phyloP scores from a whole-genome alignment of 2,329 filamentous ascomycete genomes.

The Xylariaceae sp. region DNA sequence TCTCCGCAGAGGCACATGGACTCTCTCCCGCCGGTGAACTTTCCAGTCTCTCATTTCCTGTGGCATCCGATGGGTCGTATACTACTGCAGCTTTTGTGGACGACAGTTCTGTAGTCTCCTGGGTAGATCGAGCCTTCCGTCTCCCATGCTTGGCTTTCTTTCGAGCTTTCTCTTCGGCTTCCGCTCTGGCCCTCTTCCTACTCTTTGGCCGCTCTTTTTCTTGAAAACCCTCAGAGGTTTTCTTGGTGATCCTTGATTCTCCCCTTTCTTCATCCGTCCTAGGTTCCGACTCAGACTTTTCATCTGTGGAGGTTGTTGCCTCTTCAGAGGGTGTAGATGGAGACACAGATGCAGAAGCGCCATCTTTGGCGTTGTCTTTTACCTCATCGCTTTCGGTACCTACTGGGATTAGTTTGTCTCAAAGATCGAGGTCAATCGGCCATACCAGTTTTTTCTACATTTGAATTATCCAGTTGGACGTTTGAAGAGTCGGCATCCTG shows the following conservation, averaged over 20 bases:
- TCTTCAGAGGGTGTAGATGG: slow-evolving; percentile 8
- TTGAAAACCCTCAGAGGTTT: slow-evolving; percentile 10
- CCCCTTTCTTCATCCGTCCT: slow-evolving; percentile 7
- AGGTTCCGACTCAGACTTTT: slow-evolving; percentile 1
- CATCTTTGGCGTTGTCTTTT: slow-evolving; percentile 17
- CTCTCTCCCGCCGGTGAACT: slow-evolving; percentile 5
- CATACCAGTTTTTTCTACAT: slow-evolving; percentile 25
- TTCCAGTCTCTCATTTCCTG: slow-evolving; percentile 8
- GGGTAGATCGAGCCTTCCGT: slow-evolving; percentile 5
- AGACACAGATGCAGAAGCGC: slow-evolving; percentile 5
- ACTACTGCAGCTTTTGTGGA: slow-evolving; percentile 1
- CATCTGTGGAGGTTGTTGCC: slow-evolving; percentile 2
- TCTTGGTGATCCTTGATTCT: slow-evolving; percentile 2
- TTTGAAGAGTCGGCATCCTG: slow-evolving; percentile 25
- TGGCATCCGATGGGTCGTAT: slow-evolving; percentile 9
- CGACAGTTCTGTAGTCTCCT: slow-evolving; percentile 5
- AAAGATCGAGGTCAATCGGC: slow-evolving; percentile 1
- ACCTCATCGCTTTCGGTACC: slow-evolving; percentile 18
- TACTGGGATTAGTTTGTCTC: slow-evolving; percentile 21
- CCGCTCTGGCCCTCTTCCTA: slow-evolving; percentile 11
- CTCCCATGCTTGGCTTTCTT: slow-evolving; percentile 15
- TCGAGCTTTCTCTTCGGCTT: slow-evolving; percentile 11
- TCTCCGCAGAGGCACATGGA: background rate
- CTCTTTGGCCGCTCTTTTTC: slow-evolving; percentile 12
- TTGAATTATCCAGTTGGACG: slow-evolving; percentile 17